Evolutionary conservation across 2,329 filamentous ascomycete species (phyloP), one percentile per base, ranked within the genome.

Genomic region (Cercospora brassicicola): DNA sequence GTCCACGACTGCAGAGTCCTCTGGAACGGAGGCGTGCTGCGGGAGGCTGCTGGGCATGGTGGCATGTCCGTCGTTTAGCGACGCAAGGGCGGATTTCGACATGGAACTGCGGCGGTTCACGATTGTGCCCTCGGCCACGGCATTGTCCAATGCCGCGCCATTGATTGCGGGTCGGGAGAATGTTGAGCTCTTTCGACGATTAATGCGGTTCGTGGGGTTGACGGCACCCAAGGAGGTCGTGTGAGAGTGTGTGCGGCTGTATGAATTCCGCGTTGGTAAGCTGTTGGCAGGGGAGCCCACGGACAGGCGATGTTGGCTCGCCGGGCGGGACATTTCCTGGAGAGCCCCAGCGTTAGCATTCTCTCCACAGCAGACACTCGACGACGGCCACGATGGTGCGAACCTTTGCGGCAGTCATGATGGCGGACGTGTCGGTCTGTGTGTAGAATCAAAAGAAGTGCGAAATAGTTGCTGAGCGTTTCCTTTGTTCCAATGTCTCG

Each of bases 101-200:
- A 90, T 87, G 68, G 88, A 86, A 78, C 88, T 89, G 75, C 92
- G 90, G 72, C 90, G 88, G 70, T 83, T 81, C 68, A 83, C 83
- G 65, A 84, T 82, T 66, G 91, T 89, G 48, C 81, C 83, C 82
- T 89, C 78, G 85, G 85, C 84, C 68, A 87, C 86, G 73, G 90
- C 88, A 68, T 88, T 88, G 66, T 80, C 80, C 62, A 81, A 80
- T 1, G 90, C 91, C 11, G 90, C 90, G 33, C 91, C 90, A 70
- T 94, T 83, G 64, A 91, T 92, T 18, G 91, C 90, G 56, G 91
- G 88, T 80, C 91, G 94, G 72, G 89, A 90, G 69, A 92, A 93
- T 78, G 88, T 89, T 78, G 96, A 93, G 82, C 94, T 97, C 87
- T 98, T 98, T 76, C 95, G 89, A 76, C 94, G 92, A 75, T 92